These are phyloP conservation scores for Luffa aegyptiaca DNA, from an alignment of 306 rosid genomes.

Conservation along the genomic window DNA sequence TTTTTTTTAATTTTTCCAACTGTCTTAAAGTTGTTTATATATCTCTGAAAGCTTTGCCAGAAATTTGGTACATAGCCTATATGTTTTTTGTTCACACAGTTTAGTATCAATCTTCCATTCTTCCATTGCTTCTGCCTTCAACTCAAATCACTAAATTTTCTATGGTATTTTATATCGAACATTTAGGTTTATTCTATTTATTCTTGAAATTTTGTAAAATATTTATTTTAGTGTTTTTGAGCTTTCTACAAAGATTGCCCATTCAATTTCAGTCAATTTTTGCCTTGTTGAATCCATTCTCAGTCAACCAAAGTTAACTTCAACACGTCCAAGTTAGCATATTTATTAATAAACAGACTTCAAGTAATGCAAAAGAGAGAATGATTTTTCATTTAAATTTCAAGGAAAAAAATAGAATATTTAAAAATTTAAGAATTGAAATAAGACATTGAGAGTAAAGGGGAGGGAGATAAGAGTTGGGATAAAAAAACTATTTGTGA, in stretches of 20 bases:
- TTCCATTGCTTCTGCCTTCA: background rate
- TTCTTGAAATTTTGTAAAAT: background rate
- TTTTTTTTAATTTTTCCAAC: background rate
- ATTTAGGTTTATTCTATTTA: background rate
- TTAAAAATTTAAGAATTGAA: background rate
- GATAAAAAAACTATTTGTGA: background rate
- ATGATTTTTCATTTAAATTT: no score
- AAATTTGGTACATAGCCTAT: background rate
- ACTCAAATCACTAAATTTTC: background rate
- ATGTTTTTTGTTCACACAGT: background rate
- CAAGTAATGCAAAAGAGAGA: no score
- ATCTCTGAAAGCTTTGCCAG: background rate
- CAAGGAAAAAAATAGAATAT: background rate
- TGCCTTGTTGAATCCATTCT: background rate
- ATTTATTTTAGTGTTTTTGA: background rate
- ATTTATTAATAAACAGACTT: no score
- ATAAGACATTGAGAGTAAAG: background rate
- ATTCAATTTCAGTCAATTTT: no score
- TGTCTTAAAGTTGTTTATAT: constrained; percentile 4
- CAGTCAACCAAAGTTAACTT: no score
- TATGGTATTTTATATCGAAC: background rate
- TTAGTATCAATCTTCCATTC: background rate
- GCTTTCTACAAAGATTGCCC: no score
- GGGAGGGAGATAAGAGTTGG: background rate
- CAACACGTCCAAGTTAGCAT: no score